Conservation (phyloP, 2,329 filamentous ascomycete species). For the Ophiostoma ips region DNA sequence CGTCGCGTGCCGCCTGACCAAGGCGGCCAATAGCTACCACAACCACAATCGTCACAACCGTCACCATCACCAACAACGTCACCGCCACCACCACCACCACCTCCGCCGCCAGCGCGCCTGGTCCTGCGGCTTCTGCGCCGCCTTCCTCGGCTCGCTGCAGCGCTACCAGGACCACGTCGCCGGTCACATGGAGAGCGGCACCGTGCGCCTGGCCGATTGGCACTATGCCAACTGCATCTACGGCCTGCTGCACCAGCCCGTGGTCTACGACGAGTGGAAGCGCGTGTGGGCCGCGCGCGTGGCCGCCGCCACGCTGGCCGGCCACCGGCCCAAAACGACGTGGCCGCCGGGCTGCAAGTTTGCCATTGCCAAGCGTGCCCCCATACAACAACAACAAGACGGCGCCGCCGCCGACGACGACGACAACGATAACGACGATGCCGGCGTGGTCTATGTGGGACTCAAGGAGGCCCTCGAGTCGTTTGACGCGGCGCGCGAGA, state of each 20-base stretch:
- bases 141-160: constrained; percentile 47
- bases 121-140: constrained; percentile 55
- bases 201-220: constrained; percentile 51
- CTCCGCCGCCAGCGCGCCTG: constrained; percentile 47
- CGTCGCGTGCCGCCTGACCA: constrained; percentile 39
- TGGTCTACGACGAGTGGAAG: constrained; percentile 48
- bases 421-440: background rate
- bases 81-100: constrained; percentile 27
- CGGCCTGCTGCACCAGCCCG: constrained; percentile 51
- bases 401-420: background rate
- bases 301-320: constrained; percentile 29
- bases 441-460: background rate
- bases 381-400: background rate
- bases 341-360: constrained; percentile 41
- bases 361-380: background rate
- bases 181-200: constrained; percentile 49
- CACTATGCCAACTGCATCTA: constrained; percentile 56
- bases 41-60: background rate
- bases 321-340: constrained; percentile 41
- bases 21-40: too few relatives aligned
- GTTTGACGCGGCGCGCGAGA: constrained; percentile 43
- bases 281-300: constrained; percentile 33
- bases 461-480: constrained; percentile 52
- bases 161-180: constrained; percentile 56
- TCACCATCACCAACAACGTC: background rate